Conservation (phyloP, 139 green algal species). For the Haematococcus lacustris region DNA sequence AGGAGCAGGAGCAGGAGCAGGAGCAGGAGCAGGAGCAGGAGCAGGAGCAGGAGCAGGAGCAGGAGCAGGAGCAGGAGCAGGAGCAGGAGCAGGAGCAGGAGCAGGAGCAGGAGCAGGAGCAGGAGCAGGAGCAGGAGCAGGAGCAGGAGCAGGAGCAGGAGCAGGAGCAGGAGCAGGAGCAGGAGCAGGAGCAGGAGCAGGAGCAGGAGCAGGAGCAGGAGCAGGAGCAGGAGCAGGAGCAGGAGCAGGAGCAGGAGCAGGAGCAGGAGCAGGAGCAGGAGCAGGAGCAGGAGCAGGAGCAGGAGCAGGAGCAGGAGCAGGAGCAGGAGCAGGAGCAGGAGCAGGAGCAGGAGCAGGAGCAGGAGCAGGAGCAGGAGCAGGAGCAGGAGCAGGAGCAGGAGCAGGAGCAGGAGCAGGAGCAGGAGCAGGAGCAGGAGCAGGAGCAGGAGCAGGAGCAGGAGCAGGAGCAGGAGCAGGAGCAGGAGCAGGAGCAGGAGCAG, state of each 20-base stretch:
- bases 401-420: constrained; percentile 8
- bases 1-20: too few relatives aligned
- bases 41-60: too few relatives aligned
- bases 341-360: constrained; percentile 8
- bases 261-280: neutral
- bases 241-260: constrained; percentile 1
- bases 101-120: constrained; percentile 1
- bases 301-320: constrained; percentile 9
- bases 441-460: constrained; percentile 3
- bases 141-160: neutral
- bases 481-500: constrained; percentile 2
- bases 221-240: neutral
- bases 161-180: neutral
- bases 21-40: too few relatives aligned
- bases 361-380: neutral
- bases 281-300: constrained; percentile 12
- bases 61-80: too few relatives aligned
- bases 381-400: constrained; percentile 7
- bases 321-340: neutral
- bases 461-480: neutral
- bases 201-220: constrained; percentile 20
- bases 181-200: neutral
- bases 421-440: constrained; percentile 15
- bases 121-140: constrained; percentile 9
- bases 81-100: too few relatives aligned